Percentiles rank a stretch among this genome's conserved stretches.
These are phyloP conservation scores for Cladosporium sp. DNA, from an alignment of 2,329 filamentous ascomycete species.

Conservation along the genomic window DNA sequence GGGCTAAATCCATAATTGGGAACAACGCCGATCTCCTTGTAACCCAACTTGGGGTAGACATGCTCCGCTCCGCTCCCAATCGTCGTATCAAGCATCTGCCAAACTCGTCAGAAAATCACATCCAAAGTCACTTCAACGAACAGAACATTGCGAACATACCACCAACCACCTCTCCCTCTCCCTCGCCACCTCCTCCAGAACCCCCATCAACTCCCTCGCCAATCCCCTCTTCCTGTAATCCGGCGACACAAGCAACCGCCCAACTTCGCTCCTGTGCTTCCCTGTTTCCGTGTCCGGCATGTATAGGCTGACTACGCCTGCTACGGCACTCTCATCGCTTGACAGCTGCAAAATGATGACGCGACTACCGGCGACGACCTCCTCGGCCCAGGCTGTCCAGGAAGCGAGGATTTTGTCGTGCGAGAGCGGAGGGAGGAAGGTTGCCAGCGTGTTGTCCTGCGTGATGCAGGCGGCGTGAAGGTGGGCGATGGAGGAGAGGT, in stretches of 20 bases:
- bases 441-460: slow-evolving; percentile 53
- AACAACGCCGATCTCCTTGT: slow-evolving; percentile 52
- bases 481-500: slow-evolving; percentile 54
- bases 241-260: slow-evolving; percentile 56
- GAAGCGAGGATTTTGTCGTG: slow-evolving; percentile 53
- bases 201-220: slow-evolving; percentile 48
- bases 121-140: not conserved
- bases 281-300: slow-evolving; percentile 54
- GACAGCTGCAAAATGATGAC: slow-evolving; percentile 43
- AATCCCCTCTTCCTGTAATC: slow-evolving; percentile 49
- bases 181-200: slow-evolving; percentile 54
- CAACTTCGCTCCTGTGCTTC: slow-evolving; percentile 51
- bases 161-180: slow-evolving; percentile 49
- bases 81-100: slow-evolving; percentile 51
- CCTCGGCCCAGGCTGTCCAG: slow-evolving; percentile 53
- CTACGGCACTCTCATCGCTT: slow-evolving; percentile 37
- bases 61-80: slow-evolving; percentile 50
- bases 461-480: slow-evolving; percentile 59
- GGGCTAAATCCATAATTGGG: slow-evolving; percentile 52
- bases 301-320: slow-evolving; percentile 54
- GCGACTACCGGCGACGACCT: slow-evolving; percentile 44
- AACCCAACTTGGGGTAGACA: slow-evolving; percentile 56
- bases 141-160: slow-evolving; percentile 36
- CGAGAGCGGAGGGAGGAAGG: slow-evolving; percentile 57
- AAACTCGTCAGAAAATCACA: slow-evolving; percentile 3